Evolutionary conservation across 768 basidiomycete species (phyloP), one percentile per base, ranked within the genome.

Genomic region (Tulasnella sp.): DNA sequence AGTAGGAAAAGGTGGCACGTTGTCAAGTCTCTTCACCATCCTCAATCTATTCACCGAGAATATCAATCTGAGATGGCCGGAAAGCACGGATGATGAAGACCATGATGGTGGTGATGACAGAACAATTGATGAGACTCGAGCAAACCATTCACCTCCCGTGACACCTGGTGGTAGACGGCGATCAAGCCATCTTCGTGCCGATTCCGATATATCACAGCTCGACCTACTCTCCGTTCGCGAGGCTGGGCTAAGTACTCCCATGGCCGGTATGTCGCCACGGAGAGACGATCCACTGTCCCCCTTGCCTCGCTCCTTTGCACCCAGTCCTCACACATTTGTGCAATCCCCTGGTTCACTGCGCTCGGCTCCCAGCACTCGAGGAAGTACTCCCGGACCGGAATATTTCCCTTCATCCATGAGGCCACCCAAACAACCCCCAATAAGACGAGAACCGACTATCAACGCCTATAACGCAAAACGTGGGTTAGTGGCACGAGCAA

Each of bases 11-110:
- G 93, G 95, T 4, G 95, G 95, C 16, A 99, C 91, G 0, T 70
- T 99, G 10, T 93, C 89, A 22, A 92, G 88, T 61, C 72, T 98
- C 34, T 99, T 99, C 68, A 96, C 91, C 5, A 99, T 99, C 63
- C 74, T 99, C 42, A 84, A 83, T 56, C 75, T 99, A 41, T 98
- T 99, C 69, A 99, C 95, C 4, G 93, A 96, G 65, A 80, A 90
- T 62, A 79, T 90, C 55, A 81, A 83, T 63, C 78, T 89, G 64
- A 83, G 85, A 56, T 98, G 93, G 90, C 83, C 90, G 64, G 82
- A 86, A 9, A n/a, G n/a, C n/a, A n/a, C n/a, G n/a, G 52, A 53
- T 15, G 56, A 54, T 20, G 56, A 58, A 8, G 53, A 45, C 9
- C 45, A 32, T 9, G 53, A 54, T 15, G 15, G 22, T 10, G 34